A percentile compares a stretch with the other conserved stretches of the same genome.
These are phyloP conservation scores for Botrytis elliptica DNA, from an alignment of 2,329 filamentous ascomycete genomes.

Conservation along the genomic window DNA sequence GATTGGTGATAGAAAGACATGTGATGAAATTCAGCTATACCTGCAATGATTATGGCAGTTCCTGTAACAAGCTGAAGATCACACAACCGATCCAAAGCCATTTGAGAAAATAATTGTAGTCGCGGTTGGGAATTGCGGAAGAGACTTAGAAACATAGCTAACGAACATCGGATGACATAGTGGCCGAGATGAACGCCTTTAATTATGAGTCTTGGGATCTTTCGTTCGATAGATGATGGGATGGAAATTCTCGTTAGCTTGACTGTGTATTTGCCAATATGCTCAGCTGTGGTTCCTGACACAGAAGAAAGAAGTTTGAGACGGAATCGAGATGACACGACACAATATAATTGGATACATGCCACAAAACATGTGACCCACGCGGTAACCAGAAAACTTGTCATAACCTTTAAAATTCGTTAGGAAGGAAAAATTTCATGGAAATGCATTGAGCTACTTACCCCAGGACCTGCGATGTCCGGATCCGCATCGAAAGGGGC, in stretches of 20 bases:
- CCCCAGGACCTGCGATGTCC: constrained; percentile 24
- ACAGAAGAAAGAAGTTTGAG: constrained; percentile 1
- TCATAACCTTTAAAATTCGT: constrained; percentile 21
- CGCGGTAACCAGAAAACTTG: constrained; percentile 22
- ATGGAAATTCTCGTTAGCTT: not conserved
- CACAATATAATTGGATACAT: constrained; percentile 23
- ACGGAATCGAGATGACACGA: constrained; percentile 9
- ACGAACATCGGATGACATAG: not conserved
- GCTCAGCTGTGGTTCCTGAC: constrained; percentile 4
- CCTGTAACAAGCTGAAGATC: constrained; percentile 25
- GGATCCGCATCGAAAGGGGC: constrained; percentile 22
- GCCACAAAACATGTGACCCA: constrained; percentile 25
- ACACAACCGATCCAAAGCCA: constrained; percentile 22
- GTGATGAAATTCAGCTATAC: constrained; percentile 14
- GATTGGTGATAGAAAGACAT: constrained; percentile 27
- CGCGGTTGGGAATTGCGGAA: constrained; percentile 10
- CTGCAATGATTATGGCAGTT: constrained; percentile 25
- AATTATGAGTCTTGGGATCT: not conserved
- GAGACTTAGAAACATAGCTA: constrained; percentile 13
- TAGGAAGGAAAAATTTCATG: not conserved
- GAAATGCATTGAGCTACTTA: constrained; percentile 11
- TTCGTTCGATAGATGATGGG: not conserved
- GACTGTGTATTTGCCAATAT: constrained; percentile 17
- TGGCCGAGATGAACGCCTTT: not conserved
- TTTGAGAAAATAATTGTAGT: constrained; percentile 15